phyloP scores from a whole-genome alignment of 805 yeast species.

The Kodamaea laetipori region DNA sequence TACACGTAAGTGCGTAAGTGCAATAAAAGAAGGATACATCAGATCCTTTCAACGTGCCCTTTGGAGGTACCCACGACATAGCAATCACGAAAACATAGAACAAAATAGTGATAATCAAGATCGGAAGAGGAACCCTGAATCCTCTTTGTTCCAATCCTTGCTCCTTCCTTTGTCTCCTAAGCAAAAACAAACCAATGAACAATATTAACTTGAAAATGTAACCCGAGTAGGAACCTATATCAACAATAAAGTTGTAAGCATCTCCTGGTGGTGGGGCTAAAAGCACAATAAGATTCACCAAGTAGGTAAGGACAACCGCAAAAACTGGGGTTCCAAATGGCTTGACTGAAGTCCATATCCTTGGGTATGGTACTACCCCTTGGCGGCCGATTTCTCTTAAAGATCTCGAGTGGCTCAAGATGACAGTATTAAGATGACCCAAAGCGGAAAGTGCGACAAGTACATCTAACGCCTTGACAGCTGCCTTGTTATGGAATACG shows the following conservation, averaged over 20 bases:
- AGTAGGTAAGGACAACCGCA: constrained; percentile 27
- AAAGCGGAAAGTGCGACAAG: constrained; percentile 35
- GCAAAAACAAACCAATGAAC: constrained; percentile 29
- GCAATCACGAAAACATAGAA: constrained; percentile 40
- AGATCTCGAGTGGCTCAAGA: constrained; percentile 32
- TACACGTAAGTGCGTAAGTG: constrained; percentile 41
- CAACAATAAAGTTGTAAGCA: constrained; percentile 36
- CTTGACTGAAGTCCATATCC: constrained; percentile 31
- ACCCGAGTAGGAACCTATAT: constrained; percentile 32
- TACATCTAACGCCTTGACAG: constrained; percentile 26
- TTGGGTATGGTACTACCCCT: constrained; percentile 34
- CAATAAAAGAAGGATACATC: constrained; percentile 47
- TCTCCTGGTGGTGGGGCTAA: constrained; percentile 39
- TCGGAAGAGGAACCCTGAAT: constrained; percentile 35
- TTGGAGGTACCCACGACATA: constrained; percentile 48
- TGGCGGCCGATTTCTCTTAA: constrained; percentile 38
- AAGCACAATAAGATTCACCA: constrained; percentile 28
- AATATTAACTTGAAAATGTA: constrained; percentile 30
- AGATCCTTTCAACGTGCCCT: constrained; percentile 40
- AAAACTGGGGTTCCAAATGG: constrained; percentile 36
- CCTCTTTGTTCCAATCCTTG: constrained; percentile 34
- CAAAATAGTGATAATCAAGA: constrained; percentile 32
- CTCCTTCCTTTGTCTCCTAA: constrained; percentile 33
- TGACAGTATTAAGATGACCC: constrained; percentile 32
- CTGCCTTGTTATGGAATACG: constrained; percentile 31